Evolutionary conservation across 768 basidiomycete genomes (phyloP), one percentile per base, ranked within the genome.

Genomic region (Naganishia vishniacii): DNA sequence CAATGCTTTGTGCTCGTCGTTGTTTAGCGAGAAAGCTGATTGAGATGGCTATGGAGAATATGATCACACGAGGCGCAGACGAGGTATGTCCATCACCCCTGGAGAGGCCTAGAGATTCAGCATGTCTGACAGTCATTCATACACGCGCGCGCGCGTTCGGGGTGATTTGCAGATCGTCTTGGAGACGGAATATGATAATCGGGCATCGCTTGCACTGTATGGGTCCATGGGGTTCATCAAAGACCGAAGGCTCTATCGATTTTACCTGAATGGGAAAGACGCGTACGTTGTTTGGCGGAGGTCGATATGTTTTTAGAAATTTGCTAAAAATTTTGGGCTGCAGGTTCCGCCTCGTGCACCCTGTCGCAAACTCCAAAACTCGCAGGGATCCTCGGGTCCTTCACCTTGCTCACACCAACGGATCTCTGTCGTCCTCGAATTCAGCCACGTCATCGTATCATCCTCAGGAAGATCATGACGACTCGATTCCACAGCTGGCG

Each of bases 191-290:
- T 88, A 82, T 74, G 94, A 98, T 79, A 98, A 98, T 77, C 78
- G 81, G 47, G 84, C 91, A 7, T 92, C 93, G 0, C 82, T 98
- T 16, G 85, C 88, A 2, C 80, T 99, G 13, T 98, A 98, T 78
- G 88, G 88, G 65, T 86, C 87, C 7, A 82, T 98, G 46, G 95
- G 95, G 0, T 99, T 99, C 78, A 88, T 97, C 26, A 85, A 90
- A 44, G 93, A 97, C 80, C 98, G 98, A 75, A 85, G 93, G 4
- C 81, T 99, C 18, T 86, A 87, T 74, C 84, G 95, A 1, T 99
- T 98, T 79, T 98, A 99, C 72, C 84, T 98, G 69, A 99, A 95
- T 73, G 91, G 90, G 48, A 97, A 97, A 78, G 92, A 98, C 73
- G 93, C 93, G 0, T 95, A 58, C 67, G 76, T 73, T 18, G n/a